These are phyloP conservation scores for Teratosphaeria destructans DNA, from an alignment of 2,329 filamentous ascomycete species.

Conservation along the genomic window DNA sequence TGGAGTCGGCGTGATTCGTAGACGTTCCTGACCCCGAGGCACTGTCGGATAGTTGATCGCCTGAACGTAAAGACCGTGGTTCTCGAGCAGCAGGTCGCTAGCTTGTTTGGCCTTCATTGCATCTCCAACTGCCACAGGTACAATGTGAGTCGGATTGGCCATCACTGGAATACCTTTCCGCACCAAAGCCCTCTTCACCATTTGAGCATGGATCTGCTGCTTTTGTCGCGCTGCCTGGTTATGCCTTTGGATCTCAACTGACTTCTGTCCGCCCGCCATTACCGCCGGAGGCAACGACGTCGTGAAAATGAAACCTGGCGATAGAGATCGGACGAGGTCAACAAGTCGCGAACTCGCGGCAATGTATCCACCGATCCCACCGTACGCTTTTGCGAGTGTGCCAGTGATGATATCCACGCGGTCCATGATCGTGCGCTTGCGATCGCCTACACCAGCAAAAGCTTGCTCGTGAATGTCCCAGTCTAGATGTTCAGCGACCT, in stretches of 20 bases:
- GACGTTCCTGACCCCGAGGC: constrained; percentile 90
- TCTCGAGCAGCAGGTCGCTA: constrained; percentile 79
- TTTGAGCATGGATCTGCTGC: constrained; percentile 91
- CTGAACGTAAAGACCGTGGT: constrained; percentile 93
- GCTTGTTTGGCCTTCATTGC: constrained; percentile 86
- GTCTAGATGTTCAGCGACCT: constrained; percentile 89
- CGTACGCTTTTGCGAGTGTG: constrained; percentile 94
- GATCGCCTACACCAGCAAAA: constrained; percentile 53
- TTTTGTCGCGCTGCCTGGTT: constrained; percentile 79
- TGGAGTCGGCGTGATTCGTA: constrained; percentile 91
- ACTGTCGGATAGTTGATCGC: constrained; percentile 99
- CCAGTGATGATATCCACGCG: constrained; percentile 96
- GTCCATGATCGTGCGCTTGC: constrained; percentile 81
- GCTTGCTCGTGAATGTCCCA: constrained; percentile 61
- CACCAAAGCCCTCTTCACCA: constrained; percentile 75
- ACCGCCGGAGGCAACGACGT: constrained; percentile 91
- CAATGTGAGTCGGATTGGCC: constrained; percentile 92
- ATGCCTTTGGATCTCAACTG: constrained; percentile 86
- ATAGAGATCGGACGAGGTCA: constrained; percentile 85
- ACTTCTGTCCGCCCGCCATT: constrained; percentile 85
- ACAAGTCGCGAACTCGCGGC: constrained; percentile 78
- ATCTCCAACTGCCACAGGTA: constrained; percentile 87
- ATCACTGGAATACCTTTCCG: constrained; percentile 87
- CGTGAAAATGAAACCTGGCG: constrained; percentile 97
- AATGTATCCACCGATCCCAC: constrained; percentile 95